Evolutionary conservation across 352 stramenopile genomes (phyloP), one percentile per base, ranked within the genome.

Genomic region (Proteromonas lacertae): DNA sequence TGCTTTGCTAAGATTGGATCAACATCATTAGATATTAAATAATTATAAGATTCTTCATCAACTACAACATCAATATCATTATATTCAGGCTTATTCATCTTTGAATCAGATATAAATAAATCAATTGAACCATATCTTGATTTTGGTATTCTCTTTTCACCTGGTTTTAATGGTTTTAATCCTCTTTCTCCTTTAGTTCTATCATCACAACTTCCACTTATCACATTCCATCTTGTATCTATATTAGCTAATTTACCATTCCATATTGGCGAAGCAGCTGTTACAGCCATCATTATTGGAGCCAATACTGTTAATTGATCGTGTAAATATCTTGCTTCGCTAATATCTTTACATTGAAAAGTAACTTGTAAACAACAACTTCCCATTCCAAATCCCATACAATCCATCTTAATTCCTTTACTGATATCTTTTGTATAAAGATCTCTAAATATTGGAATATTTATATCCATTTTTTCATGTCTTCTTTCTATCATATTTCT

Each of bases 341-440:
- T 69, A 25, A 97, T 64, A 60, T 96, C 88, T 48, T 88, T 86
- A 29, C 75, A 81, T 56, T 80, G 66, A 33, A 94, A 92, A 32
- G 79, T 93, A 41, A 94, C 80, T 51, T 99, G 88, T 23, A 99
- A 60, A 47, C 88, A 99, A 59, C 84, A 98, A 59, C 89, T 95
- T 30, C 88, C 88, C 88, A 97, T 97, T n/a, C 88, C 88, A 56
- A 96, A 99, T 14, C 78, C 86, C 86, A 98, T 99, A 32, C 75
- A 79, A 58, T 99, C 88, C 84, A 96, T 96, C 56, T 96, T 76
- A 52, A 99, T 69, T 13, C 5, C 5, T n/a, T 29, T 17, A 4
- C 4, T 17, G 5, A 13, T 14, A 39, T 4, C 5, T 23, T 5
- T 9, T 20, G 3, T 12, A 19, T 19, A 20, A 4, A 29, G 10